phyloP scores from a whole-genome alignment of 176 grass and related monocot genomes.

The Pharus latifolius region DNA sequence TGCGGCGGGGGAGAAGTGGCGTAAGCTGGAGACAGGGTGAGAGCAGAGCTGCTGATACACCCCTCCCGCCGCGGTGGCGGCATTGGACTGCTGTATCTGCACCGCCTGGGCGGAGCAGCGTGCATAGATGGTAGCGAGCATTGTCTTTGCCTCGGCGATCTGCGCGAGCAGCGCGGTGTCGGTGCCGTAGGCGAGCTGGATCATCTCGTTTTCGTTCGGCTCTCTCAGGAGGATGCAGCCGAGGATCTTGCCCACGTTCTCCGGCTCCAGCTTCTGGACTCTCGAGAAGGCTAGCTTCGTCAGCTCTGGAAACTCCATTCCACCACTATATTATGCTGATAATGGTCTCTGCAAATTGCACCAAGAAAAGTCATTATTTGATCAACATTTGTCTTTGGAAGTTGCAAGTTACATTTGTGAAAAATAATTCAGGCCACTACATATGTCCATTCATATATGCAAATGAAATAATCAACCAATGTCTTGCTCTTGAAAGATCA shows the following conservation, averaged over 20 bases:
- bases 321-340: too few relatives aligned
- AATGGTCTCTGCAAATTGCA: too few relatives aligned
- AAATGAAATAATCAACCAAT: too few relatives aligned
- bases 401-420: too few relatives aligned
- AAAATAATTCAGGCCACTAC: too few relatives aligned
- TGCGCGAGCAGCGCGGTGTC: constrained; percentile 33
- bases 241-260: constrained; percentile 62
- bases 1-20: constrained; percentile 8
- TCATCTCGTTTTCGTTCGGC: constrained; percentile 53
- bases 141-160: constrained; percentile 45
- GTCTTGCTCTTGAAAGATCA: too few relatives aligned
- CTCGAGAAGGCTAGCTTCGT: constrained; percentile 41
- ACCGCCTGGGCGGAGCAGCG: constrained; percentile 27
- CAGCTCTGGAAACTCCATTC: constrained; percentile 67
- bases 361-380: too few relatives aligned
- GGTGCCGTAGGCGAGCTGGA: constrained; percentile 59
- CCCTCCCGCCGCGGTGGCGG: too few relatives aligned
- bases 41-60: constrained; percentile 22
- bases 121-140: constrained; percentile 32
- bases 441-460: too few relatives aligned
- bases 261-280: constrained; percentile 56
- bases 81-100: too few relatives aligned
- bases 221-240: constrained; percentile 62
- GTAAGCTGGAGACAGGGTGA: neutral
- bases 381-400: too few relatives aligned